Base-by-base conservation (phyloP, 108 stramenopile species). In the Cylindrotheca fusiformis region DNA sequence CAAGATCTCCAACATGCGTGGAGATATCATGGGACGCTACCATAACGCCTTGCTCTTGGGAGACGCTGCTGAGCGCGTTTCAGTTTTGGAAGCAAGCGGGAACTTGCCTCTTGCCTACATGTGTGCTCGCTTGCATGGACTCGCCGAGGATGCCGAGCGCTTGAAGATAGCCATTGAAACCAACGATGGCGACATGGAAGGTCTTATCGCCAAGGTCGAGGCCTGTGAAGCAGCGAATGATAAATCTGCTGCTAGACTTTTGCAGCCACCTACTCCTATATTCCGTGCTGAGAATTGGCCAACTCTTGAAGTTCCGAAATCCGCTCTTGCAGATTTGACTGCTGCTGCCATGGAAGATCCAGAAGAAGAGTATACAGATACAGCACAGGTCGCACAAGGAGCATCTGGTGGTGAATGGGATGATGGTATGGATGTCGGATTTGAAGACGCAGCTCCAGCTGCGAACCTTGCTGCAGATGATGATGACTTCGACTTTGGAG, bases 231-330 rank as follows among this genome's bases (percentile, higher is more conserved):
- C 48, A 55, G 41, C 55, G 26, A 58, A 60, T 60, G 71, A 75
- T 27, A 78, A 67, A 56, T 72, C 60, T 32, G 72, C 75, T 28
- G 82, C 83, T 14, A 71, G 83, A 51, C 75, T 95, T 52, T 76
- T 99, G n/a, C 95, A 95, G 67, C 98, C 98, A 0, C 98, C 98
- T 19, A 97, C 96, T 0, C 96, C 98, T 6, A 96, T 97, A 48
- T 58, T 95, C 56, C 81, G 94, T 30, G 86, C 72, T 28, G 84
- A 84, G 23, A 96, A 97, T 71, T 99, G 98, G 98, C 98, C 98
- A 21, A 91, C 90, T 6, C 69, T 95, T 23, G 93, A 82, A 52
- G 85, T 92, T 27, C 79, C 78, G 62, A 91, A 95, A 72, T 86
- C 86, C n/a, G 88, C 88, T 47, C 78, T 95, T 41, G 88, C 87